These are phyloP conservation scores for Peronosclerospora sorghi DNA, from an alignment of 352 stramenopile genomes.

Conservation along the genomic window DNA sequence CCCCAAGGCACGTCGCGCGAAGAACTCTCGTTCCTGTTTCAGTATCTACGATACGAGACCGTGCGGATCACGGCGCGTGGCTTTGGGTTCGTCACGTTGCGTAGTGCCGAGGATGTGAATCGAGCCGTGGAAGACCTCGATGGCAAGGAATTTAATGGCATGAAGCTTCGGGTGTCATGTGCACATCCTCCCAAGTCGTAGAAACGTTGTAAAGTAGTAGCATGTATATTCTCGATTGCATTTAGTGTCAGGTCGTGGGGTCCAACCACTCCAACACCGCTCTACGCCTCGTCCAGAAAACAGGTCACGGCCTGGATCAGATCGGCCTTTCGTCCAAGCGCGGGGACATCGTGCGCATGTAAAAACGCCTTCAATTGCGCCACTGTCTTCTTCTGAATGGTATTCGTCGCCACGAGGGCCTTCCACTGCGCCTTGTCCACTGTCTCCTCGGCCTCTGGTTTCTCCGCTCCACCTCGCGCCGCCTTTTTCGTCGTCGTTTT, in stretches of 20 bases:
- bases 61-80: slow-evolving; percentile 76
- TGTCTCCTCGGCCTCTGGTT: slow-evolving; percentile 22
- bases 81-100: slow-evolving; percentile 76
- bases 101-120: slow-evolving; percentile 65
- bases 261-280: no score
- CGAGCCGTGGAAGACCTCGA: slow-evolving; percentile 73
- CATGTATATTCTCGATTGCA: background rate
- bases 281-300: slow-evolving; percentile 32
- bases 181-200: slow-evolving; percentile 30
- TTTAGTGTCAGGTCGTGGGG: no score
- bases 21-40: slow-evolving; percentile 71
- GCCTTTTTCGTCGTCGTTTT: slow-evolving; percentile 35
- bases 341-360: slow-evolving; percentile 27
- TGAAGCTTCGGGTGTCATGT: slow-evolving; percentile 61
- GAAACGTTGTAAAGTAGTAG: no score
- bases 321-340: slow-evolving; percentile 49
- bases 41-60: slow-evolving; percentile 70
- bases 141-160: slow-evolving; percentile 67
- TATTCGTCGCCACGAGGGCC: slow-evolving; percentile 28
- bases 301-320: slow-evolving; percentile 37
- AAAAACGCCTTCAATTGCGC: slow-evolving; percentile 62
- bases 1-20: slow-evolving; percentile 67
- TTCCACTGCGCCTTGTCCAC: slow-evolving; percentile 44
- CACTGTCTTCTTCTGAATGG: slow-evolving; percentile 66
- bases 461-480: slow-evolving; percentile 12